Evolutionary conservation across 768 basidiomycete species (phyloP).

Genomic region (Tricholoma matsutake): DNA sequence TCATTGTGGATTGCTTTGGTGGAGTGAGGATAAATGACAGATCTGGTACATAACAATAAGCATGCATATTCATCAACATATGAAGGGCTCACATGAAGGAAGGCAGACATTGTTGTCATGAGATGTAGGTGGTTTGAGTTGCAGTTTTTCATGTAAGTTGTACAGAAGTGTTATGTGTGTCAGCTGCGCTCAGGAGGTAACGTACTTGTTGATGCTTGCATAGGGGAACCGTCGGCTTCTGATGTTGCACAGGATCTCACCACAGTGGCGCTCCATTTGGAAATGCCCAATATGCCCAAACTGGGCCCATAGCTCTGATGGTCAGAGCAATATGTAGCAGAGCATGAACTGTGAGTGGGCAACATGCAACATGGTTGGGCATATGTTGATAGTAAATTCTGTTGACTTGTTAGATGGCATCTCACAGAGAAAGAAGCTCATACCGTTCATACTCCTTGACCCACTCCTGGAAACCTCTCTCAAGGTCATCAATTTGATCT

Average conservation of each 20-base stretch:
- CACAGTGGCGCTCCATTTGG: constrained; percentile 37
- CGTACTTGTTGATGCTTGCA: constrained; percentile 25
- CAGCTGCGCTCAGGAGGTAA: constrained; percentile 29
- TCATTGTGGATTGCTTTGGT: not conserved
- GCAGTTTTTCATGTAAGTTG: constrained; percentile 19
- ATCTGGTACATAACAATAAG: no score
- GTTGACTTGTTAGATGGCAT: not conserved
- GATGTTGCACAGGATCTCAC: constrained; percentile 24
- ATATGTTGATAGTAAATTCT: constrained; percentile 33
- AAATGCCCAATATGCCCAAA: constrained; percentile 25
- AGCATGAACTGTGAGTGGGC: not conserved
- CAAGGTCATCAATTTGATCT: constrained; percentile 7
- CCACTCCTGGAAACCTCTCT: constrained; percentile 33
- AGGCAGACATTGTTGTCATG: no score
- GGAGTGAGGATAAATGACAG: not conserved
- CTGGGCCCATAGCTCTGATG: no score
- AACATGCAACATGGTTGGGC: no score
- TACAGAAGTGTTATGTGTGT: constrained; percentile 27
- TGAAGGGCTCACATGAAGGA: no score
- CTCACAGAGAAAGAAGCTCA: constrained; percentile 13
- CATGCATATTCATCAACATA: no score
- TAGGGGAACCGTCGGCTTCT: constrained; percentile 30
- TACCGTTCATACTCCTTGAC: constrained; percentile 37
- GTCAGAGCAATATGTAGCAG: not conserved
- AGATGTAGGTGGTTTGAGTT: no score